Evolutionary conservation across 805 yeast genomes (phyloP), one percentile per base, ranked within the genome.

Genomic region (Vanderwaltozyma verrucispora): DNA sequence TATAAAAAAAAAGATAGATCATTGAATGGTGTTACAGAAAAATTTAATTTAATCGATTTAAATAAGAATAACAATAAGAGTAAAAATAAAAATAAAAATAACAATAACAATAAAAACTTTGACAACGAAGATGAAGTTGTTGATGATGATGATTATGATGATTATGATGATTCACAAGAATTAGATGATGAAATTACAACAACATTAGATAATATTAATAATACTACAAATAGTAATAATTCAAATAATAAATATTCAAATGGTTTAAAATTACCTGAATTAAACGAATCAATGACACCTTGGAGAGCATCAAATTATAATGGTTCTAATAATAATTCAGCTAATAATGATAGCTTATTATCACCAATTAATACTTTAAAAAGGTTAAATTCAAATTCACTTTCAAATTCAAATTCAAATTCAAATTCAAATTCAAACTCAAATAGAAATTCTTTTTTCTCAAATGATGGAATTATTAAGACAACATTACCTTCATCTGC

Each of bases 251-350:
- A 40, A 2, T 39, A 44, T 2, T 12, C 18, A 8, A n/a, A 10
- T 15, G 35, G 27, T 18, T 16, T 33, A 5, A 19, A 49, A 44
- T 16, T 62, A 17, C 68, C 68, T 13, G 53, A 51, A 37, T 47
- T 63, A 33, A 50, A 52, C 16, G 59, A 55, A 6, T 59, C 63
- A 5, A 44, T 59, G 39, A 63, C 66, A 1, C 67, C 67, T 2
- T 63, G 67, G 67, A 53, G 65, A 20, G 25, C 34, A 16, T 20
- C 32, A 16, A 33, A 33, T 18, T 19, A 24, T 2, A 21, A 33
- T 11, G 28, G 28, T 11, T 27, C 27, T 4, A 33, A 33, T 19
- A 19, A 30, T 8, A 28, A 35, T 17, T 29, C 32, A 11, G 23
- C 12, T 29, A 13, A 61, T 28, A 50, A 54, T 11, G 29, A 39